Evolutionary conservation across 306 rosid genomes (phyloP).

Genomic region (Coriaria nepalensis): DNA sequence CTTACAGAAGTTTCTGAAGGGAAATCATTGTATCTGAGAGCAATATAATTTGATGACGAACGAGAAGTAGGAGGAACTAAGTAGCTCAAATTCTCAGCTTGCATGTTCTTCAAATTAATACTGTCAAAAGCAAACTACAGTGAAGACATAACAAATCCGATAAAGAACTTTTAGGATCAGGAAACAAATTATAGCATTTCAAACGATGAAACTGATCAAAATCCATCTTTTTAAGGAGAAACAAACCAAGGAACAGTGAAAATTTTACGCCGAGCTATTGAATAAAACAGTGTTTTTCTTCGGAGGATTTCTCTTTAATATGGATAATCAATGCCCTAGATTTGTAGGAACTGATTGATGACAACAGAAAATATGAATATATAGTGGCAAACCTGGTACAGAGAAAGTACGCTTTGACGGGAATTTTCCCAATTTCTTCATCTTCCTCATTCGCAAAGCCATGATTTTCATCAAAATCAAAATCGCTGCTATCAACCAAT

Average conservation of each 20-base stretch:
- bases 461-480: constrained; percentile 23
- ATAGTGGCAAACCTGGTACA: constrained; percentile 55
- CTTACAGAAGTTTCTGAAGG: constrained; percentile 43
- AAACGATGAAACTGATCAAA: too few relatives aligned
- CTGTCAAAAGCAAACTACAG: constrained; percentile 56
- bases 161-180: too few relatives aligned
- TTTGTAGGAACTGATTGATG: too few relatives aligned
- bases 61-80: constrained; percentile 83
- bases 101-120: constrained; percentile 88
- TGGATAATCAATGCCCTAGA: not conserved
- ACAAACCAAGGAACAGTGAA: not conserved
- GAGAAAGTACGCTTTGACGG: constrained; percentile 75
- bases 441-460: constrained; percentile 18
- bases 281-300: too few relatives aligned
- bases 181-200: too few relatives aligned
- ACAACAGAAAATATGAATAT: constrained; percentile 10
- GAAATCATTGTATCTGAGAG: constrained; percentile 60
- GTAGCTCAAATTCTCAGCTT: constrained; percentile 63
- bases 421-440: constrained; percentile 38
- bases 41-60: constrained; percentile 67
- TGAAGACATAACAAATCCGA: too few relatives aligned
- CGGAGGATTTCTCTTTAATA: too few relatives aligned
- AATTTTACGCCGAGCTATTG: too few relatives aligned
- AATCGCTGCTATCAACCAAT: constrained; percentile 18
- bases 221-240: constrained; percentile 3